Conservation (phyloP, 177 flowering plant species). For the Telopea speciosissima region DNA sequence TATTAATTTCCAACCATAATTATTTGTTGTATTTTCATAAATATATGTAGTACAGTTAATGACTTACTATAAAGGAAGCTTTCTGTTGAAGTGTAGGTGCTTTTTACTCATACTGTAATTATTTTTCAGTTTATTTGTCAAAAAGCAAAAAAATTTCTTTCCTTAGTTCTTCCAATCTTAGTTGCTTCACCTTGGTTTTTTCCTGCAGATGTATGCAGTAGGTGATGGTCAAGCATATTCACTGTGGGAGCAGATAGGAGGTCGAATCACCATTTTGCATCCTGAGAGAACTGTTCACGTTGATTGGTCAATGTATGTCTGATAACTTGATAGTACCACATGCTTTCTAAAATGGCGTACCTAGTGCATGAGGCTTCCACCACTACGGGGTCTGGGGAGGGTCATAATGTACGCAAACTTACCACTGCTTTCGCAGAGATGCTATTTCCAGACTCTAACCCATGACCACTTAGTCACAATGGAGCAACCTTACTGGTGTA, state of each 20-base stretch:
- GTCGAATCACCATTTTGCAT: constrained; percentile 43
- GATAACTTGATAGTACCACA: constrained; percentile 7
- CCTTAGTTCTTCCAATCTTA: constrained; percentile 6
- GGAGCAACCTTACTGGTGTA: too few species aligned
- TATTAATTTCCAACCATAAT: not conserved
- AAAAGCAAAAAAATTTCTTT: too few species aligned
- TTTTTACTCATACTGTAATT: not conserved
- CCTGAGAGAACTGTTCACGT: constrained; percentile 38
- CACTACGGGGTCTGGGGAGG: too few species aligned
- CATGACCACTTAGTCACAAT: too few species aligned
- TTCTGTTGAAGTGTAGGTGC: not conserved
- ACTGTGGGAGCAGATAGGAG: constrained; percentile 64
- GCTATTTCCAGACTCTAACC: too few species aligned
- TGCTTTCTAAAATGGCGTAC: too few species aligned
- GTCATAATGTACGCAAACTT: too few species aligned
- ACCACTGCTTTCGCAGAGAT: too few species aligned
- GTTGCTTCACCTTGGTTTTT: constrained; percentile 4
- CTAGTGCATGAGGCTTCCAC: too few species aligned
- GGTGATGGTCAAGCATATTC: constrained; percentile 52
- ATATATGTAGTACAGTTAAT: not conserved
- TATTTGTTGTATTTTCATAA: too few species aligned
- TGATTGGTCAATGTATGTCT: constrained; percentile 91
- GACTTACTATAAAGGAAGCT: not conserved
- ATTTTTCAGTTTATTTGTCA: not conserved
- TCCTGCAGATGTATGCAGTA: constrained; percentile 63